Conservation (phyloP, 805 yeast species). For the Ascoidea asiatica region DNA sequence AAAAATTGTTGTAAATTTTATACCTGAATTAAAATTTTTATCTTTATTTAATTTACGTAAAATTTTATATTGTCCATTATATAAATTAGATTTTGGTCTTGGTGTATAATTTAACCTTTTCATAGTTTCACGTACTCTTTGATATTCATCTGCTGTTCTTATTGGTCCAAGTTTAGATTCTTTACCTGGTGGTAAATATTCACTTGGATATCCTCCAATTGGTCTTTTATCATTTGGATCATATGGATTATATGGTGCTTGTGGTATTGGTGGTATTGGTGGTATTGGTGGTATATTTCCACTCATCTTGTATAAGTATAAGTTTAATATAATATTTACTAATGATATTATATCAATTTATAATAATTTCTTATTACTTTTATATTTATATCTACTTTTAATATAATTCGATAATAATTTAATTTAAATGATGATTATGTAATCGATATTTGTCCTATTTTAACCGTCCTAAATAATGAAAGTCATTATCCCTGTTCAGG, state of each 20-base stretch:
- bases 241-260: constrained; percentile 77
- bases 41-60: constrained; percentile 44
- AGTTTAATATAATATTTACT: no score
- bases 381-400: no score
- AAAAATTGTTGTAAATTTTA: constrained; percentile 39
- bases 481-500: background rate
- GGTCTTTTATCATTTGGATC: constrained; percentile 70
- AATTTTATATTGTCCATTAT: constrained; percentile 70
- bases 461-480: no score
- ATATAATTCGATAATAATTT: no score
- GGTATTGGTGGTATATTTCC: no score
- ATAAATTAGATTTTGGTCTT: constrained; percentile 56
- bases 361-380: no score
- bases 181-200: constrained; percentile 53
- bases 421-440: no score
- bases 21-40: constrained; percentile 42
- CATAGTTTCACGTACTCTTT: constrained; percentile 62
- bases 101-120: constrained; percentile 63
- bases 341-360: no score
- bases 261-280: no score
- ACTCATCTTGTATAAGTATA: no score
- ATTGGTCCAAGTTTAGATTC: constrained; percentile 39
- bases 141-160: constrained; percentile 53
- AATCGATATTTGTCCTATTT: no score
- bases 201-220: constrained; percentile 77